Evolutionary conservation across 1,284 basidiomycete genomes (phyloP), one percentile per base, ranked within the genome.

Genomic region (Neolentinus lepideus): DNA sequence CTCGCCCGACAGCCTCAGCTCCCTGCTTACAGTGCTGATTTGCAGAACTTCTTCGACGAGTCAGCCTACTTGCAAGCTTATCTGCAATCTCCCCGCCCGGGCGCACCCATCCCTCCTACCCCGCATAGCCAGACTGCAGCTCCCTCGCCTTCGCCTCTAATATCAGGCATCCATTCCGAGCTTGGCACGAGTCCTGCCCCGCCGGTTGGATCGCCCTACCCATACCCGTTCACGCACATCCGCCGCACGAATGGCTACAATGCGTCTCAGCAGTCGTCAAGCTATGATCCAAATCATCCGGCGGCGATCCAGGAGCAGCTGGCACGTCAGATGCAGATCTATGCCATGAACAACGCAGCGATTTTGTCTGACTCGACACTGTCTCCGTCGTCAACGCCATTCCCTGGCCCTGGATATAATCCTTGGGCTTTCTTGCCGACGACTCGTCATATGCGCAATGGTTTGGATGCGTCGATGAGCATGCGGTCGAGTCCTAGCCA

Each of bases 401-500:
- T 83, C 71, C 85, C 77, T 1, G 73, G 71, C 2, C 63, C 76
- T 14, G 71, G 72, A 11, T 88, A 82, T 66, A 82, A 84, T 56
- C 83, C 84, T 1, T 89, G 85, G 83, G 77, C 83, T 12, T 81
- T 78, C 64, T 66, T 84, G 55, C 51, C 51, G 10, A 36, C 74
- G 77, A 52, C 64, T 77, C 53, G 71, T 75, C 31, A 69, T 36
- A 77, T 45, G 71, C 76, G 0, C 61, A 66, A 25, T 64, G 70
- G 29, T 25, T 45, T 59, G 59, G 69, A 72, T 25, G 71, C 77
- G 52, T 71, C 72, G 3, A 78, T 77, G 68, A 89, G 87, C 59
- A 71, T 88, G 57, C 81, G 80, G 56, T 87, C 84, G 2, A 89
- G 85, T 63, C 88, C 88, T 3, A 88, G 85, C 61, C 85, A 90